A percentile compares a stretch with the other conserved stretches of the same genome.
phyloP scores from a whole-genome alignment of 495 filamentous ascomycete species.

The Daldinia childiae region DNA sequence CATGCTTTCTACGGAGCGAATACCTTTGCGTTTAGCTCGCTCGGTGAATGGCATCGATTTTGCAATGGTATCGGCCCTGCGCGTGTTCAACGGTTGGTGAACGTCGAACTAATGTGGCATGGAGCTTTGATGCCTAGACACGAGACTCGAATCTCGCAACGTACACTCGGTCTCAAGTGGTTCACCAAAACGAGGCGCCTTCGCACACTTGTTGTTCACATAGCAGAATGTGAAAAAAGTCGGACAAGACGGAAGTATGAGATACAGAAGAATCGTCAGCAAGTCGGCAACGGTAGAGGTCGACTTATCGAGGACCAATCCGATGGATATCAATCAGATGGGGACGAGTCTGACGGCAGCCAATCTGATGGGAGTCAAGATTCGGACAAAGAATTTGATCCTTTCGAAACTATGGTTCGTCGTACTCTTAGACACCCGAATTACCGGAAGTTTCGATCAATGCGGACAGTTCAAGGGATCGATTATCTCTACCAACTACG shows the following conservation, averaged over 20 bases:
- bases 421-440: conserved; percentile 50
- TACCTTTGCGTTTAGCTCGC: conserved; percentile 56
- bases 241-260: conserved; percentile 48
- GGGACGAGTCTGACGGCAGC: background rate
- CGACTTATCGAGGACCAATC: background rate
- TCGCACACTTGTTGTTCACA: conserved; percentile 47
- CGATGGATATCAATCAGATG: background rate
- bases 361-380: background rate
- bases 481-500: conserved; percentile 53
- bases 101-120: conserved; percentile 50
- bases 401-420: conserved; percentile 25
- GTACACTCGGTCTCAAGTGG: conserved; percentile 43
- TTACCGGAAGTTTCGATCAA: conserved; percentile 39
- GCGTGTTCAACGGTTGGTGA: conserved; percentile 48
- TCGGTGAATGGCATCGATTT: conserved; percentile 55
- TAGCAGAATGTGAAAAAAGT: conserved; percentile 41
- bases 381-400: conserved; percentile 1
- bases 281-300: background rate
- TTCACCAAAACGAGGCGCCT: conserved; percentile 46
- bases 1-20: conserved; percentile 57
- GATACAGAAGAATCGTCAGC: background rate
- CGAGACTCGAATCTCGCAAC: conserved; percentile 22
- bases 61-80: conserved; percentile 46
- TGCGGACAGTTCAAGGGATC: conserved; percentile 52
- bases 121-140: conserved; percentile 41